Evolutionary conservation across 2,329 filamentous ascomycete species (phyloP), one percentile per base, ranked within the genome.

Genomic region (Penicillium sp.): DNA sequence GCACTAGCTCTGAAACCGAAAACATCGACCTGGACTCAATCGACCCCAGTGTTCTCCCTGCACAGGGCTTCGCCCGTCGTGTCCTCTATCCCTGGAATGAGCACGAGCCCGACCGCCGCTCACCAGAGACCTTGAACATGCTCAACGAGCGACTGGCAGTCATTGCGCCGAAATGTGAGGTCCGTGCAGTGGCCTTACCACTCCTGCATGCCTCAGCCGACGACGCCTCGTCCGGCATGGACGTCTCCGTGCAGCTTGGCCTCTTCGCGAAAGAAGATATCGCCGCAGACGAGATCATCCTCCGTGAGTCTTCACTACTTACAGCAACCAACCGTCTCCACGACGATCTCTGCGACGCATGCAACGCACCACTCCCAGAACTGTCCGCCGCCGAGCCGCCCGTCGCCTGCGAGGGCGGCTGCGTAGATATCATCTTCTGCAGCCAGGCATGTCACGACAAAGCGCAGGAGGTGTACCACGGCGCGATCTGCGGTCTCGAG

Each of bases 251-350:
- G 54, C 94, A 99, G 72, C 82, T 99, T 0, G 94, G 94, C 5
- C 82, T 99, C 4, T 97, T 97, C 70, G 93, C 92, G 8, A 90
- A 86, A 64, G 83, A 89, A 60, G 87, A 96, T 61, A 89, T 97
- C 37, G 75, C 79, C 0, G 84, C 91, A 0, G 89, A 89, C 10
- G 89, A 95, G 69, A 79, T 82, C 6, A 85, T 97, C 2, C 81
- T 99, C 31, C 79, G 84, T 46, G 94, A 99, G 68, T 89, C 88
- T 57, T 94, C 91, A 9, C 82, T 96, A 8, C 78, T 99, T 39
- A 96, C 92, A 2, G 92, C 90, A 44, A 94, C 93, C 64, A 94
- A 94, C 69, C 86, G 91, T 31, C 82, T 94, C 13, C 91, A 95
- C 68, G 91, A 96, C 59, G 81, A 88, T 5, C 82, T 93, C 31